Base-by-base conservation (phyloP, 345 rosid genomes). In the Nasturtium officinale region DNA sequence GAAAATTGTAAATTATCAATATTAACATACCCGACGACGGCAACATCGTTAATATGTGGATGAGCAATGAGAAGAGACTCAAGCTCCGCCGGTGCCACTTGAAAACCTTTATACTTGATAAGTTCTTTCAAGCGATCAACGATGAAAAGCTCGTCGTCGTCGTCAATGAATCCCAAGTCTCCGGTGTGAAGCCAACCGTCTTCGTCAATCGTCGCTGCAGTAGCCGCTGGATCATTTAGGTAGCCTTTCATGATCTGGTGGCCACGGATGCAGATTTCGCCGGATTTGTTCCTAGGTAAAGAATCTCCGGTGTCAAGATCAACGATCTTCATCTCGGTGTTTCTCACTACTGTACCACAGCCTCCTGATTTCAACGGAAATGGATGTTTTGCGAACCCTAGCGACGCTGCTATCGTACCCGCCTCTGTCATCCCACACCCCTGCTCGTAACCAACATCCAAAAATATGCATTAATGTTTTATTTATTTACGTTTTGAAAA, bases 401-500 rank as follows among this genome's bases (percentile, higher is more conserved):
- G 38, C 47, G 93, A 85, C 96, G 87, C 86, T 29, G 98, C 76
- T 11, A 92, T 92, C 1, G 93, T 91, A 7, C 97, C 96, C 0
- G 96, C 94, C 77, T 93, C 97, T 9, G 98, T 93, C 97, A 89
- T 93, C 26, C 97, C 98, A 60, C 86, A 92, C 0, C 95, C 96
- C 97, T 90, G 38, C 21, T 30, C 68, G 12, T 8, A 26, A 35
- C 17, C 57, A 65, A 64, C 46, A 65, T 20, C 45, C 69, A 28
- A 15, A 63, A n/a, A n/a, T n/a, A n/a, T n/a, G n/a, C n/a, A n/a
- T n/a, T n/a, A n/a, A n/a, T n/a, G n/a, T n/a, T n/a, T n/a, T n/a
- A n/a, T n/a, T n/a, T n/a, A n/a, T n/a, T n/a, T n/a, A n/a, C n/a
- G n/a, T n/a, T n/a, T n/a, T n/a, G n/a, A 13, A 38, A 38, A 38